Conservation (phyloP, 2,329 filamentous ascomycete genomes). For the Stagonosporopsis chrysanthemi region DNA sequence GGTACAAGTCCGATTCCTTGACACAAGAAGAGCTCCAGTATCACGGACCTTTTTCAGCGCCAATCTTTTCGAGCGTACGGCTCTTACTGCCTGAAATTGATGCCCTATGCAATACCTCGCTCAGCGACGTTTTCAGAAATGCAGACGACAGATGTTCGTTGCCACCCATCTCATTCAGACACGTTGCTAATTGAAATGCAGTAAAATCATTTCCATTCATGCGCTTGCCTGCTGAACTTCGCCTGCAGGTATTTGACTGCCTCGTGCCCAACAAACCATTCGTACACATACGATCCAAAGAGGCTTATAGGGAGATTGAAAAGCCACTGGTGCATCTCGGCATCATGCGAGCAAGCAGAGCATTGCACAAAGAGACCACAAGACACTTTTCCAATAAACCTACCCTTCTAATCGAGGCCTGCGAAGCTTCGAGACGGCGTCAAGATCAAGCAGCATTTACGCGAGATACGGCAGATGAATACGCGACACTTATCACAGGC, state of each 20-base stretch:
- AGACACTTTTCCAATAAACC: slow-evolving; percentile 26
- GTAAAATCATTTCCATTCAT: slow-evolving; percentile 35
- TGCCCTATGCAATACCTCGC: slow-evolving; percentile 26
- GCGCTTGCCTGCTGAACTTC: slow-evolving; percentile 33
- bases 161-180: too few species aligned
- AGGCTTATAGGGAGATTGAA: not conserved
- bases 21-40: not conserved
- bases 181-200: slow-evolving; percentile 16
- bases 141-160: slow-evolving; percentile 28
- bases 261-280: slow-evolving; percentile 26
- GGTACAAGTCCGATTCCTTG: slow-evolving; percentile 17
- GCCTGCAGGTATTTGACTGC: slow-evolving; percentile 29
- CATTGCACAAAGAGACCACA: slow-evolving; percentile 26
- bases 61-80: slow-evolving; percentile 34
- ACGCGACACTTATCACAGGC: slow-evolving; percentile 16
- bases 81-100: slow-evolving; percentile 28
- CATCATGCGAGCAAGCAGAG: slow-evolving; percentile 29
- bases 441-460: not conserved
- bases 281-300: slow-evolving; percentile 5
- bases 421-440: not conserved
- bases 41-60: not conserved
- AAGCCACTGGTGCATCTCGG: slow-evolving; percentile 16
- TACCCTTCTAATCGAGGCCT: slow-evolving; percentile 23
- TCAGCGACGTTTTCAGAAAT: slow-evolving; percentile 18
- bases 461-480: not conserved